Evolutionary conservation across 495 filamentous ascomycete species (phyloP).

Genomic region (Talaromyces liani): DNA sequence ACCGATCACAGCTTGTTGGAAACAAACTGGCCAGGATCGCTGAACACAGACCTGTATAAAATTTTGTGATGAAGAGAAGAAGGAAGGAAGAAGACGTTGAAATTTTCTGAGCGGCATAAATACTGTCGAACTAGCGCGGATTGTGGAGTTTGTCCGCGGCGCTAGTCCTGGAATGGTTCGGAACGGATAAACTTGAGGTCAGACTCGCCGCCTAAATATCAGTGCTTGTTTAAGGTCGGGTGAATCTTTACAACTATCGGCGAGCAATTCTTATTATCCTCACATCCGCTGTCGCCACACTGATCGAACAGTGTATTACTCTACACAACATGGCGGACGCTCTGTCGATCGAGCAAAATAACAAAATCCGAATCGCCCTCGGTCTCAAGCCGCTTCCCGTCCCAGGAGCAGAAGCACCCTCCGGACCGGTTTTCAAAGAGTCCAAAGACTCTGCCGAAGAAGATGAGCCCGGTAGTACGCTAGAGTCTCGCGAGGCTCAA

Average conservation of each 20-base stretch:
- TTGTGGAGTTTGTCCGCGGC: slow-evolving; percentile 10
- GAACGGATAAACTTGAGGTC: slow-evolving; percentile 12
- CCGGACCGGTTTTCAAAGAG: slow-evolving; percentile 55
- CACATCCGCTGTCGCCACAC: not conserved
- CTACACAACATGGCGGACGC: slow-evolving; percentile 60
- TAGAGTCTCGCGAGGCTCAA: slow-evolving; percentile 72
- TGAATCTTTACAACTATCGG: slow-evolving; percentile 30
- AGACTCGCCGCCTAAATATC: not conserved
- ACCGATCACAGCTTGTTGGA: slow-evolving; percentile 53
- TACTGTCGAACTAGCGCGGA: not conserved
- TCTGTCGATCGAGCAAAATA: slow-evolving; percentile 86
- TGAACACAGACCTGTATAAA: slow-evolving; percentile 70
- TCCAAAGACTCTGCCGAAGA: slow-evolving; percentile 41
- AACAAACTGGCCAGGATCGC: slow-evolving; percentile 54
- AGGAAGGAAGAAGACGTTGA: slow-evolving; percentile 15
- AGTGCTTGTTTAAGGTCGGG: not conserved
- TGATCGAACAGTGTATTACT: not conserved
- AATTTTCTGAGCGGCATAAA: slow-evolving; percentile 15
- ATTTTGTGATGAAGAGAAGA: slow-evolving; percentile 29
- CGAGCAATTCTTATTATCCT: slow-evolving; percentile 23
- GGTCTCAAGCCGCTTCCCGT: slow-evolving; percentile 89
- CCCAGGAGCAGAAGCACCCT: slow-evolving; percentile 44
- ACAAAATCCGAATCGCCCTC: slow-evolving; percentile 81
- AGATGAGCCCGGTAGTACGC: slow-evolving; percentile 64
- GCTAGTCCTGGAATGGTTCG: slow-evolving; percentile 13